A percentile compares a stretch with the other conserved stretches of the same genome.
Conservation (phyloP, 148 eudicot species). For the Silene latifolia region DNA sequence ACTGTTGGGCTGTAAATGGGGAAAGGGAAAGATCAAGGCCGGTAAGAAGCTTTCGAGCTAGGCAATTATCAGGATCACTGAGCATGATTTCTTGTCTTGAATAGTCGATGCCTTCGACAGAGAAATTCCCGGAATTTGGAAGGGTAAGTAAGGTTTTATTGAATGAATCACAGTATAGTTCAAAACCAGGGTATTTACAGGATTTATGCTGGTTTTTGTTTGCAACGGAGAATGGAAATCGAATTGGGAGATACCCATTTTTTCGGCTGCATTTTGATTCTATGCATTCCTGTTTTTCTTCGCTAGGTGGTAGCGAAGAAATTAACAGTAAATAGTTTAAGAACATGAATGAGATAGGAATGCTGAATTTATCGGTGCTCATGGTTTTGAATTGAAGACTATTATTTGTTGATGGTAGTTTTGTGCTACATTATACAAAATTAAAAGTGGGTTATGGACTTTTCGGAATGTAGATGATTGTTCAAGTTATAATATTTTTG, state of each 20-base stretch:
- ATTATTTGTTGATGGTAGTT: too few relatives aligned
- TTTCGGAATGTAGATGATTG: too few relatives aligned
- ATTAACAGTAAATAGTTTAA: background rate
- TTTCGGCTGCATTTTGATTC: background rate
- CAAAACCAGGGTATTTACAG: conserved; percentile 13
- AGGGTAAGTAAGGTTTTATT: background rate
- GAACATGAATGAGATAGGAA: background rate
- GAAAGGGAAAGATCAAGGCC: conserved; percentile 8
- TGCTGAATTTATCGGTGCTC: too few relatives aligned
- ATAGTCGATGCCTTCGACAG: conserved; percentile 11
- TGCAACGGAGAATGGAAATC: conserved; percentile 8
- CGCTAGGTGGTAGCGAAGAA: too few relatives aligned
- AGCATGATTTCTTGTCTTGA: background rate
- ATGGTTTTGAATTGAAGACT: too few relatives aligned
- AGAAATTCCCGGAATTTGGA: conserved; percentile 6
- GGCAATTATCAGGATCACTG: background rate
- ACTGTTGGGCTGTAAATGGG: background rate
- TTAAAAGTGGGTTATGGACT: too few relatives aligned
- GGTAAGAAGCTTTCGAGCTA: background rate
- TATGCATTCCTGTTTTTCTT: background rate
- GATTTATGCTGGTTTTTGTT: background rate
- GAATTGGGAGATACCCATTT: conserved; percentile 1
- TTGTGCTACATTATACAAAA: too few relatives aligned
- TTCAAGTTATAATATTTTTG: too few relatives aligned
- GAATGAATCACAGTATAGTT: conserved; percentile 1